These are phyloP conservation scores for Vigna unguiculata DNA, from an alignment of 306 rosid genomes.

Conservation along the genomic window DNA sequence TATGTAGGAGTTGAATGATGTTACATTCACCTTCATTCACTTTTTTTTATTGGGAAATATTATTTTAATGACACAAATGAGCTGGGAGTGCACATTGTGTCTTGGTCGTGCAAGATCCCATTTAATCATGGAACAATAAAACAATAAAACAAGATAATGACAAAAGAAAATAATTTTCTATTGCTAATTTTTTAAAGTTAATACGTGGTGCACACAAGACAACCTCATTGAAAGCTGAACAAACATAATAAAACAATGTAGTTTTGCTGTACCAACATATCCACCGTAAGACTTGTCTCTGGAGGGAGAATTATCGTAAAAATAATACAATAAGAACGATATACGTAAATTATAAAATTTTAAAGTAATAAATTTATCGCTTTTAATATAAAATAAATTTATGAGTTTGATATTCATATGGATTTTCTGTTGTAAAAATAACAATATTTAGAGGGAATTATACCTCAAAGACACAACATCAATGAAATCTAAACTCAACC, in stretches of 20 bases:
- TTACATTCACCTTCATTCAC: slow-evolving; percentile 6
- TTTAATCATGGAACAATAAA: slow-evolving; percentile 73
- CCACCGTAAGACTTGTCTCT: not conserved
- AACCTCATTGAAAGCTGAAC: slow-evolving; percentile 53
- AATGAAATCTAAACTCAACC: no score
- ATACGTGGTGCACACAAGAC: slow-evolving; percentile 47
- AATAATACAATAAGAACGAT: no score
- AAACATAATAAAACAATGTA: slow-evolving; percentile 38
- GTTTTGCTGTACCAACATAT: slow-evolving; percentile 41
- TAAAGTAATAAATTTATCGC: no score
- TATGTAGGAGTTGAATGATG: not conserved
- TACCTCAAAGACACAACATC: no score
- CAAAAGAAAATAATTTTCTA: slow-evolving; percentile 51
- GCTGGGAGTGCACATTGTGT: slow-evolving; percentile 72
- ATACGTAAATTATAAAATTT: no score
- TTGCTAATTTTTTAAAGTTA: slow-evolving; percentile 38
- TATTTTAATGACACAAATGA: slow-evolving; percentile 55
- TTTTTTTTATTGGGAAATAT: not conserved
- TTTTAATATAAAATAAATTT: no score
- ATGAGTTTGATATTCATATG: no score
- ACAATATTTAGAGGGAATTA: no score
- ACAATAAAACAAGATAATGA: slow-evolving; percentile 83
- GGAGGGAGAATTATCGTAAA: no score
- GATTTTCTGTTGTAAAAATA: no score
- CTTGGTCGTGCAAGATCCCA: slow-evolving; percentile 62